phyloP scores from a whole-genome alignment of 2,329 filamentous ascomycete species.

The Mollisiaceae sp. region DNA sequence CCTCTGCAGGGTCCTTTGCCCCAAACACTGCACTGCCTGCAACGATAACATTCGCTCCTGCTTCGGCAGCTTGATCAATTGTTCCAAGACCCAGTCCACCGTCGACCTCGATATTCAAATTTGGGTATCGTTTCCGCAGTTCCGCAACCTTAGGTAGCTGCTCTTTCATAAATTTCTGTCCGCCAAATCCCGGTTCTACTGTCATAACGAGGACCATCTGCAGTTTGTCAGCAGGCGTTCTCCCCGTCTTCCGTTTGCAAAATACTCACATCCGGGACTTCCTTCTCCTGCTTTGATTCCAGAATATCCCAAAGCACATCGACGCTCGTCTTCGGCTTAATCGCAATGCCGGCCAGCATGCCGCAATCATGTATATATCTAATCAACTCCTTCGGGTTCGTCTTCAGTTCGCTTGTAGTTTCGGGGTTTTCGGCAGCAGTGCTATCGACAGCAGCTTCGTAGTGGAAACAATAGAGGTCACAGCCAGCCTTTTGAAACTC shows the following conservation, averaged over 20 bases:
- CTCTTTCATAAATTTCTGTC: constrained; percentile 97
- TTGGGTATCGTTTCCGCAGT: constrained; percentile 81
- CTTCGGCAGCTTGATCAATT: constrained; percentile 91
- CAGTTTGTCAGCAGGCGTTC: constrained; percentile 1
- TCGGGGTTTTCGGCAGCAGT: constrained; percentile 83
- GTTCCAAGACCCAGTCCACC: constrained; percentile 87
- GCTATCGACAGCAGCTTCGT: constrained; percentile 87
- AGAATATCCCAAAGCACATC: constrained; percentile 93
- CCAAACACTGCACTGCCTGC: constrained; percentile 96
- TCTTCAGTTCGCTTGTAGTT: constrained; percentile 70
- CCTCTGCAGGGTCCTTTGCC: constrained; percentile 83
- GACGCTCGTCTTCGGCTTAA: constrained; percentile 90
- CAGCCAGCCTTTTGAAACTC: constrained; percentile 94
- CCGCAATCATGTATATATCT: constrained; percentile 88
- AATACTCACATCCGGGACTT: constrained; percentile 84
- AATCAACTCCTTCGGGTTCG: constrained; percentile 83
- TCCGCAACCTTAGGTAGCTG: constrained; percentile 93
- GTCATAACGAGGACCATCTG: constrained; percentile 99
- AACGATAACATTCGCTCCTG: constrained; percentile 97
- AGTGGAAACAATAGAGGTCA: constrained; percentile 99
- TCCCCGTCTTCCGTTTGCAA: neutral
- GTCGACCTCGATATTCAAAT: constrained; percentile 97
- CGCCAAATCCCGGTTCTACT: constrained; percentile 94
- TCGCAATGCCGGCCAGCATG: constrained; percentile 90
- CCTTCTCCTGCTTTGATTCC: constrained; percentile 71